Evolutionary conservation across 257 asterid species (phyloP).

Genomic region (Euphrasia confusa): DNA sequence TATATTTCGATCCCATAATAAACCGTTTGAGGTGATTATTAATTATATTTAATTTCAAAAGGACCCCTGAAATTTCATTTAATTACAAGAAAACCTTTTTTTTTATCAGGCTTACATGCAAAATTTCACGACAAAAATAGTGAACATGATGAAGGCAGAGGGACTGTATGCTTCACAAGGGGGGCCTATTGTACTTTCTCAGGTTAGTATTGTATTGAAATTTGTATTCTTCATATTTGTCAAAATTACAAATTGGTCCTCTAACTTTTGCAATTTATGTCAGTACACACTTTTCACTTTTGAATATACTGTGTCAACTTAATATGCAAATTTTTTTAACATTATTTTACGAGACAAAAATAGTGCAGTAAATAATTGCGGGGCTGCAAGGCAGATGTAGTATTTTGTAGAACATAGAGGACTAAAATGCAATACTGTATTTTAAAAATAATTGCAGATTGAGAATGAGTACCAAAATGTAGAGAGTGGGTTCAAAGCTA

Average conservation of each 20-base stretch:
- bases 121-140: conserved; percentile 65
- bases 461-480: conserved; percentile 84
- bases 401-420: too few species aligned
- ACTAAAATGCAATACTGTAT: background rate
- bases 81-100: background rate
- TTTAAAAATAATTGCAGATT: conserved; percentile 39
- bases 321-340: too few species aligned
- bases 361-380: too few species aligned
- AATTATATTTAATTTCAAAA: background rate
- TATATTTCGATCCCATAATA: conserved; percentile 65
- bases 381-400: too few species aligned
- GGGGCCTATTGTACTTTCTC: conserved; percentile 83
- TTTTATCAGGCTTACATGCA: conserved; percentile 55
- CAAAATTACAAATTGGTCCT: too few species aligned
- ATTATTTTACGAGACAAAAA: too few species aligned
- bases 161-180: conserved; percentile 80
- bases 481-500: conserved; percentile 40
- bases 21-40: conserved; percentile 60
- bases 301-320: too few species aligned
- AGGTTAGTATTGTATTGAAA: conserved; percentile 34
- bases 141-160: conserved; percentile 68
- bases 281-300: too few species aligned
- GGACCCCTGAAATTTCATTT: background rate
- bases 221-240: too few species aligned
- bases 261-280: too few species aligned